Evolutionary conservation across 2,329 filamentous ascomycete genomes (phyloP).

Genomic region (Fusarium sp.): DNA sequence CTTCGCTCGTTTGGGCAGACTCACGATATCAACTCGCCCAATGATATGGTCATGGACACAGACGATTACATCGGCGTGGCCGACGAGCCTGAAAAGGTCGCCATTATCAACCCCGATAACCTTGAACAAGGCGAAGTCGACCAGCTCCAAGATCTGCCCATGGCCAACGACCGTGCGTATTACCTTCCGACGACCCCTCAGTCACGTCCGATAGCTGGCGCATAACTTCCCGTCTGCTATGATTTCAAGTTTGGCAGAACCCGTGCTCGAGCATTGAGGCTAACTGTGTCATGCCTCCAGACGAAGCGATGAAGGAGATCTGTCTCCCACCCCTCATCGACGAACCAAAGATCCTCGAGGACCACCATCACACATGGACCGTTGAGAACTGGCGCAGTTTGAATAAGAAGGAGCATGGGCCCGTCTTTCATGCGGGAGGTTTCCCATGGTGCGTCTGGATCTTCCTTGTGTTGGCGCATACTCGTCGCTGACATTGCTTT

Average conservation of each 20-base stretch:
- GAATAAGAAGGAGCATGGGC: constrained; percentile 85
- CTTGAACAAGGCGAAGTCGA: constrained; percentile 60
- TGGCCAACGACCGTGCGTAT: constrained; percentile 65
- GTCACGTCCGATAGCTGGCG: constrained; percentile 3
- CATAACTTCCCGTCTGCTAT: constrained; percentile 5
- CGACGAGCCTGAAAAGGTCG: constrained; percentile 61
- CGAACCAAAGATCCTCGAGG: constrained; percentile 82
- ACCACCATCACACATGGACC: constrained; percentile 84
- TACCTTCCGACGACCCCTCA: constrained; percentile 11
- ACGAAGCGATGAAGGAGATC: constrained; percentile 85
- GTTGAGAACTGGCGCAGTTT: constrained; percentile 84
- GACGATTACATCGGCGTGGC: constrained; percentile 65
- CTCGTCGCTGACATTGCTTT: constrained; percentile 36
- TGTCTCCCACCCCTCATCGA: constrained; percentile 77
- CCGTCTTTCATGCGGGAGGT: constrained; percentile 85
- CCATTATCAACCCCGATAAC: constrained; percentile 66
- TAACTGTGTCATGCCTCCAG: constrained; percentile 55
- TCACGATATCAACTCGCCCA: constrained; percentile 66
- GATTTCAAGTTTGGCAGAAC: not conserved
- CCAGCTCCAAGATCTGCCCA: constrained; percentile 58
- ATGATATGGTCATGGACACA: constrained; percentile 66
- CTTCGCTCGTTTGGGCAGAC: constrained; percentile 51
- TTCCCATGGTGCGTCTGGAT: constrained; percentile 76
- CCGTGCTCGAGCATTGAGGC: constrained; percentile 12
- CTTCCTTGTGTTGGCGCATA: constrained; percentile 45